Evolutionary conservation across 139 green algal genomes (phyloP), one percentile per base, ranked within the genome.

Genomic region (Chlamydomonas sp.): DNA sequence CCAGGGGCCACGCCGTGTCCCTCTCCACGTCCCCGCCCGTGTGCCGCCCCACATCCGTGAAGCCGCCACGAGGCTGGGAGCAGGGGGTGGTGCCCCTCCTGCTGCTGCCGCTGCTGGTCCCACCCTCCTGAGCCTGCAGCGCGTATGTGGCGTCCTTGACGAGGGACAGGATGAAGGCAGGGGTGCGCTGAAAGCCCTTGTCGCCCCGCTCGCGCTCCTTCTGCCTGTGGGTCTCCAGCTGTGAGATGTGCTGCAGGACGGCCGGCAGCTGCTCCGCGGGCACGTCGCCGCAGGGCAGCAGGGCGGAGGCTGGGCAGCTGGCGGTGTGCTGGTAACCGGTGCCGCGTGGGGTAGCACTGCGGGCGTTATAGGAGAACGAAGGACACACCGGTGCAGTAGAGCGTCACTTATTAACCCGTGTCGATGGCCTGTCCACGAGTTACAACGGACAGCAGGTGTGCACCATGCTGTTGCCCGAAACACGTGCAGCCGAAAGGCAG

Each of bases 21-120:
- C 85, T 57, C 1, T 57, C 7, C 20, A 79, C 64, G 20, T 64
- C n/a, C 68, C 81, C 67, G 17, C 86, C 90, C 2, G 90, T 89
- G 86, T 91, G 90, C 59, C 75, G 73, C 3, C 90, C 86, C 49
- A 92, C 90, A 66, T 92, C 90, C 1, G 82, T 89, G 66, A 87
- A 89, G 49, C 90, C 90, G 73, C 90, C 86, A 1, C 73, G 66
- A 0, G 85, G 69, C 77, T 77, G 16, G 5, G 61, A 58, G 2
- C 8, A 68, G 5, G 31, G 31, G 31, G 31, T 49, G 31, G 31
- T 4, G 15, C 63, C 62, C 0, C 2, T 17, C n/a, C 66, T 10
- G 7, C 81, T 58, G 49, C 76, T 17, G 66, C 68, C 10, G 20
- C 63, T 20, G 58, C 20, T 68, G 58, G 9, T 7, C 1, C 1